Evolutionary conservation across 495 filamentous ascomycete genomes (phyloP), one percentile per base, ranked within the genome.

Genomic region (Talaromyces proteolyticus): DNA sequence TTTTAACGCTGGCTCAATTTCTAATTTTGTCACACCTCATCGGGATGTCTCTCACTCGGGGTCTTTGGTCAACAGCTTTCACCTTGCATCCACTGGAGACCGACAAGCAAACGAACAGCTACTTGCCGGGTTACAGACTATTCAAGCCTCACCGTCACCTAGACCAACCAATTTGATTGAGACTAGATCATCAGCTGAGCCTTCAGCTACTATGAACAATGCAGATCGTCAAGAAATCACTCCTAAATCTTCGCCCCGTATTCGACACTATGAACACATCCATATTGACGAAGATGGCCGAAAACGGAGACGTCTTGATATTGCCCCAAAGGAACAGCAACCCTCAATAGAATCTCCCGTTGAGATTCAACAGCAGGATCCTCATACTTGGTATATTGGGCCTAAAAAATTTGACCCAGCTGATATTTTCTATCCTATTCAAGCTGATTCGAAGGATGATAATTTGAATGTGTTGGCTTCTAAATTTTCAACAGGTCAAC

Each of bases 281-380:
- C 34, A 67, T 18, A 41, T 71, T 41, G 72, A 76, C 42, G 47
- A 52, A 20, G 53, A 59, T 3, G 73, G 74, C 5, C 62, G 57
- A 16, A 79, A 78, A 58, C 65, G 74, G 36, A 61, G 65, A 17
- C 61, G 49, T 25, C 41, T 70, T n/a, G 50, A 68, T 7, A 46
- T 66, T 5, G 46, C 23, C 8, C 10, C 44, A 6, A 53, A 42
- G 29, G 6, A n/a, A n/a, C n/a, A n/a, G n/a, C n/a, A n/a, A 20
- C 21, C 20, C 19, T 16, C 41, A 18, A 37, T 12, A 20, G 40
- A 39, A 3, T 23, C 36, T 21, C 19, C 42, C 14, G 3, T 23
- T 34, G 45, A 14, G 39, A 36, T 0, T 0, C 44, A 44, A 39
- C 18, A 19, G 3, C 3, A 42, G 5, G 23, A 42, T 10, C 19